Conservation (phyloP, 305 asterid species). For the Fraxinus greggii region DNA sequence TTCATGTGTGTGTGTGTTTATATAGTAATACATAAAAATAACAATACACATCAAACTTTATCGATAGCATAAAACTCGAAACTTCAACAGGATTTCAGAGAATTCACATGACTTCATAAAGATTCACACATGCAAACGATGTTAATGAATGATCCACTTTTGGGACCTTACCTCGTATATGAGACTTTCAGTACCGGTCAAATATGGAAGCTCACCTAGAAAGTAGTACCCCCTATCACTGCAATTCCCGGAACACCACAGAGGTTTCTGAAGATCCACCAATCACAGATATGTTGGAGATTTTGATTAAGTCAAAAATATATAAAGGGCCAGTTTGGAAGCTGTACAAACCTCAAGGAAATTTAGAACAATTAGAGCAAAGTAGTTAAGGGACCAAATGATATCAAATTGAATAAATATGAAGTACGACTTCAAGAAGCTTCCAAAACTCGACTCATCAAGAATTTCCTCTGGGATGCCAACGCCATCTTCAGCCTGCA, state of each 20-base stretch:
- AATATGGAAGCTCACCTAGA: slow-evolving; percentile 87
- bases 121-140: not conserved
- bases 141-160: slow-evolving; percentile 9
- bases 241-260: slow-evolving; percentile 86
- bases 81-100: not conserved
- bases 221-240: slow-evolving; percentile 71
- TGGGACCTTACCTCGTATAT: slow-evolving; percentile 66
- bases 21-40: not conserved
- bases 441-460: slow-evolving; percentile 73
- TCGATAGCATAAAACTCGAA: not conserved
- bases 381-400: slow-evolving; percentile 86
- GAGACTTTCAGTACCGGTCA: slow-evolving; percentile 65
- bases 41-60: not conserved
- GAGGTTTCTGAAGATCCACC: slow-evolving; percentile 74
- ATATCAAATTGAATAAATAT: slow-evolving; percentile 72
- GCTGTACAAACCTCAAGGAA: slow-evolving; percentile 76
- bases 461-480: slow-evolving; percentile 95
- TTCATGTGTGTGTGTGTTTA: not conserved
- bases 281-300: slow-evolving; percentile 24
- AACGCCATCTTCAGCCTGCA: slow-evolving; percentile 96
- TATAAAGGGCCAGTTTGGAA: slow-evolving; percentile 17
- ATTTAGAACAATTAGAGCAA: slow-evolving; percentile 72
- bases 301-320: slow-evolving; percentile 1
- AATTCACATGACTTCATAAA: not conserved
- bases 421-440: slow-evolving; percentile 66